These are phyloP conservation scores for Geotrichum fermentans DNA, from an alignment of 1,139 yeast genomes.

Conservation along the genomic window DNA sequence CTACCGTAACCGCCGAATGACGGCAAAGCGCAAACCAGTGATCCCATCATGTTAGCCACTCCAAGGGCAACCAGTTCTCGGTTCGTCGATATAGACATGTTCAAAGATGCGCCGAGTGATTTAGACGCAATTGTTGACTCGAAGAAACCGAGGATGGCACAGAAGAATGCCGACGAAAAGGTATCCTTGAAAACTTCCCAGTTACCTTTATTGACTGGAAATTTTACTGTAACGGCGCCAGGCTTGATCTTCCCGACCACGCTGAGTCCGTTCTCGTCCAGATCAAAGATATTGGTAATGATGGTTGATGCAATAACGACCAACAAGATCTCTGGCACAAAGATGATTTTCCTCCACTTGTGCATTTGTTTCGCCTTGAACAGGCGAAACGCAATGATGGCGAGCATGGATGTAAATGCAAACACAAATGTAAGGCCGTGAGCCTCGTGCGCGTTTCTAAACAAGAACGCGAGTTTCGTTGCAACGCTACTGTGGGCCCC, in stretches of 20 bases:
- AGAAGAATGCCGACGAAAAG: constrained; percentile 49
- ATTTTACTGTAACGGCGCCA: constrained; percentile 42
- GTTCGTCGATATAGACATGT: constrained; percentile 38
- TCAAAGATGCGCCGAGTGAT: constrained; percentile 41
- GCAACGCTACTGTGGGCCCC: constrained; percentile 71
- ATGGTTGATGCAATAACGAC: constrained; percentile 63
- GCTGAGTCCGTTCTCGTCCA: constrained; percentile 56
- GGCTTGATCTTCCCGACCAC: constrained; percentile 65
- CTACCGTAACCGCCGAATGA: constrained; percentile 97
- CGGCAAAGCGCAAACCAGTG: constrained; percentile 76
- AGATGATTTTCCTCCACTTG: constrained; percentile 28
- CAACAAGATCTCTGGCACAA: constrained; percentile 77
- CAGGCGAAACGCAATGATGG: constrained; percentile 32
- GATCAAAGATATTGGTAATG: constrained; percentile 50
- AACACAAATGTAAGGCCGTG: constrained; percentile 35
- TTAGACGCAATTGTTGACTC: constrained; percentile 91
- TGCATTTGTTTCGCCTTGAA: constrained; percentile 19
- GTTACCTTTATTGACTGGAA: constrained; percentile 44
- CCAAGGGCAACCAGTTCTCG: constrained; percentile 79
- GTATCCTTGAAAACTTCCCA: constrained; percentile 37
- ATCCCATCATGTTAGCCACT: constrained; percentile 59
- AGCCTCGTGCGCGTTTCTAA: constrained; percentile 41
- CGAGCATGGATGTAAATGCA: constrained; percentile 34
- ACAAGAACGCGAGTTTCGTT: constrained; percentile 60
- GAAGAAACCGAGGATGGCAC: constrained; percentile 86